phyloP scores from a whole-genome alignment of 2,329 filamentous ascomycete genomes.

The Rhinocladiella similis region DNA sequence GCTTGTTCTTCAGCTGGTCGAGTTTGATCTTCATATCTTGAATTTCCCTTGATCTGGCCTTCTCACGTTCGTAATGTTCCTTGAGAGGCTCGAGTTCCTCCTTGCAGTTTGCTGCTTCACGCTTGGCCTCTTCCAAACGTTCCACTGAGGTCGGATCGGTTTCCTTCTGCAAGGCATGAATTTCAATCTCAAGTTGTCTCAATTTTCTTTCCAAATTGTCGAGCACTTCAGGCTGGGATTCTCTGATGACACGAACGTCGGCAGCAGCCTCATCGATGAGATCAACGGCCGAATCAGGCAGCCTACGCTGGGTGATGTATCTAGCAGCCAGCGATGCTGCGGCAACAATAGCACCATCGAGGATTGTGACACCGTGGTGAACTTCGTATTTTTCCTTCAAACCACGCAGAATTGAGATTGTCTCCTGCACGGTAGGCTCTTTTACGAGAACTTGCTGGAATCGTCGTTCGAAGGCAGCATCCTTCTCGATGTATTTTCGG shows the following conservation, averaged over 20 bases:
- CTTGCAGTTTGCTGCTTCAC: slow-evolving; percentile 89
- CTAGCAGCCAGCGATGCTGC: slow-evolving; percentile 88
- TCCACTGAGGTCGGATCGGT: slow-evolving; percentile 89
- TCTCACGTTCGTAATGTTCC: slow-evolving; percentile 94
- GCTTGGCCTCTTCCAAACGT: slow-evolving; percentile 78
- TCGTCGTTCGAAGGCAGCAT: slow-evolving; percentile 94
- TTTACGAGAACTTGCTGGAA: slow-evolving; percentile 99
- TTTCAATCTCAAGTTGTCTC: slow-evolving; percentile 93
- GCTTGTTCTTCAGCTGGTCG: slow-evolving; percentile 85
- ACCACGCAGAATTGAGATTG: slow-evolving; percentile 95
- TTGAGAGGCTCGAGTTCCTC: slow-evolving; percentile 89
- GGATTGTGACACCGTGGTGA: slow-evolving; percentile 95
- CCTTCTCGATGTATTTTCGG: slow-evolving; percentile 98
- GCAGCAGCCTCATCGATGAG: slow-evolving; percentile 94
- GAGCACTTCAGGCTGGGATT: slow-evolving; percentile 93
- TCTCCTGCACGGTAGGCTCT: slow-evolving; percentile 84
- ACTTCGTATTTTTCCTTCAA: slow-evolving; percentile 98
- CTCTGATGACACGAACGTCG: slow-evolving; percentile 90
- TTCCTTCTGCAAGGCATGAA: slow-evolving; percentile 89
- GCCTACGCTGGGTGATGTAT: slow-evolving; percentile 84
- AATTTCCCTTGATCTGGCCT: slow-evolving; percentile 84
- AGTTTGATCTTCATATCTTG: slow-evolving; percentile 95
- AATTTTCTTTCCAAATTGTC: slow-evolving; percentile 90
- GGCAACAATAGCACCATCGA: slow-evolving; percentile 88
- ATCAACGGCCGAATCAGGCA: slow-evolving; percentile 96